Conservation (phyloP, 345 rosid genomes). For the Capsella bursapastoris region DNA sequence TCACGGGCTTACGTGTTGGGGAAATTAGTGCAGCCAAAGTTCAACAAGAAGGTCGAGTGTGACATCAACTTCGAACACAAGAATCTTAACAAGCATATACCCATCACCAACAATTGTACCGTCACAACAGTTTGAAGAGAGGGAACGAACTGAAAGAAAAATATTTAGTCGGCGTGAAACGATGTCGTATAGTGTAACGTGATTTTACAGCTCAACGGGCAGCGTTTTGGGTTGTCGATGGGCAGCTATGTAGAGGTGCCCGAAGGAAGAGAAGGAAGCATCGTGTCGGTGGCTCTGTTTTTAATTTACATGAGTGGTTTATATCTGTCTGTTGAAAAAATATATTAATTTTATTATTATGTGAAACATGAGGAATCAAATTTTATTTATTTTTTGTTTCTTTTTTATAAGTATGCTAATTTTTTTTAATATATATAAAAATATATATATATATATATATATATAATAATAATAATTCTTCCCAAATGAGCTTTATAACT, state of each 20-base stretch:
- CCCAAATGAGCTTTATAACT: too few relatives aligned
- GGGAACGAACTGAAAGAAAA: not conserved
- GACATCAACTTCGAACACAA: slow-evolving; percentile 64
- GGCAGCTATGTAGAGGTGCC: slow-evolving; percentile 43
- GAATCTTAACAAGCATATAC: slow-evolving; percentile 64
- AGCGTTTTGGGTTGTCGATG: slow-evolving; percentile 45
- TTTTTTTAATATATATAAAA: too few relatives aligned
- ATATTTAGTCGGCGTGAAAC: not conserved
- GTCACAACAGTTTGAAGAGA: slow-evolving; percentile 46
- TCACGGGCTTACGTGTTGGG: slow-evolving; percentile 92
- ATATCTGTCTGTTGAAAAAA: slow-evolving; percentile 32
- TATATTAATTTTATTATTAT: slow-evolving; percentile 29
- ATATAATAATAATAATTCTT: too few relatives aligned
- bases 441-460: too few relatives aligned
- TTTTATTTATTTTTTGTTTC: slow-evolving; percentile 40
- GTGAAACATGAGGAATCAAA: slow-evolving; percentile 21
- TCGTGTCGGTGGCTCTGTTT: slow-evolving; percentile 39
- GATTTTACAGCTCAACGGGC: slow-evolving; percentile 61
- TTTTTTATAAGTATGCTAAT: not conserved
- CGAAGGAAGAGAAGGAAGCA: slow-evolving; percentile 12
- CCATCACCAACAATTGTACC: slow-evolving; percentile 76
- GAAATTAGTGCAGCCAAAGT: slow-evolving; percentile 82
- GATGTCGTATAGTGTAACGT: slow-evolving; percentile 33
- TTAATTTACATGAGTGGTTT: slow-evolving; percentile 35
- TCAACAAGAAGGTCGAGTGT: slow-evolving; percentile 70